phyloP scores from a whole-genome alignment of 306 rosid genomes.

The Corylus americana region DNA sequence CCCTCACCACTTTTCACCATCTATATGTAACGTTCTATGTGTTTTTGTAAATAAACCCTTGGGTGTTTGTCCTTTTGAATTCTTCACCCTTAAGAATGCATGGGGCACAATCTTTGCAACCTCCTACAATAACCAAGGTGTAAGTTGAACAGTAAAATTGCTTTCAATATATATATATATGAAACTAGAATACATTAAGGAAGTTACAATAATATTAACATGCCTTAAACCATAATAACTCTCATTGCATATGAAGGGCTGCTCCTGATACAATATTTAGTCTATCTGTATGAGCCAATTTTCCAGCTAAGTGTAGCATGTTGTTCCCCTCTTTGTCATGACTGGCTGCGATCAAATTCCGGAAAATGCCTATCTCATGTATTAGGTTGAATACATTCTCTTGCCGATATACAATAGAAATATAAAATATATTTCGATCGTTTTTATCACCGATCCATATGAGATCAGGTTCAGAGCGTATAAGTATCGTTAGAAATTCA shows the following conservation, averaged over 20 bases:
- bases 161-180: too few species aligned
- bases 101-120: constrained; percentile 45
- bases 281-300: neutral
- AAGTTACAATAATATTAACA: neutral
- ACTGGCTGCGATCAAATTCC: constrained; percentile 5
- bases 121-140: constrained; percentile 30
- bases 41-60: constrained; percentile 29
- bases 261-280: constrained; percentile 15
- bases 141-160: too few species aligned
- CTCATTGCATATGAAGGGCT: constrained; percentile 27
- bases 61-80: constrained; percentile 27
- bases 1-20: constrained; percentile 53
- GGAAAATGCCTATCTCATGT: constrained; percentile 17
- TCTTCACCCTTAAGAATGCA: constrained; percentile 12
- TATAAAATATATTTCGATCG: constrained; percentile 21
- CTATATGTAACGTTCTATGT: constrained; percentile 27
- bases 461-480: constrained; percentile 21
- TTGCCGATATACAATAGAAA: constrained; percentile 22
- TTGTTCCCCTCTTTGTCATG: neutral
- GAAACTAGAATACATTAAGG: neutral
- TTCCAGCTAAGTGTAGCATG: constrained; percentile 26
- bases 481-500: constrained; percentile 28
- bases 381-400: constrained; percentile 14
- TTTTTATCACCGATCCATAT: constrained; percentile 13
- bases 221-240: constrained; percentile 31